phyloP scores from a whole-genome alignment of 1,284 basidiomycete genomes.

The Ceratobasidium sp. region DNA sequence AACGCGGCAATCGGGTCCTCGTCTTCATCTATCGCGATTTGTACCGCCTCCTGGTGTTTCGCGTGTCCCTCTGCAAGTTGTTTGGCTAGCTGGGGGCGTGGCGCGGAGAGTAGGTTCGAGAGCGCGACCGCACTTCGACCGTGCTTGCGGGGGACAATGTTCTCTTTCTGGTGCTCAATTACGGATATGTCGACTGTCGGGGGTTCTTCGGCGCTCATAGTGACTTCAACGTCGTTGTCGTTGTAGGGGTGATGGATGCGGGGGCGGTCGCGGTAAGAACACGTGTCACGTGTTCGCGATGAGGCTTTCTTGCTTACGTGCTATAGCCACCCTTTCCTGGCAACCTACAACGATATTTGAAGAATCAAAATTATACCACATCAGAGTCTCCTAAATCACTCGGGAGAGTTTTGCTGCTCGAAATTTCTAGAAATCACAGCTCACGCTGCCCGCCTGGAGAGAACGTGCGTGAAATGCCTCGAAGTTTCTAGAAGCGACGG shows the following conservation, averaged over 20 bases:
- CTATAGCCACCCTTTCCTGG: neutral
- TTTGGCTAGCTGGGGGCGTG: slow-evolving; percentile 54
- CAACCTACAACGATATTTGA: neutral
- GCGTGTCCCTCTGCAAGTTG: slow-evolving; percentile 57
- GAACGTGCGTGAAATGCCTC: neutral
- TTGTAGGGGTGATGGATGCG: neutral
- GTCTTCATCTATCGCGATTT: slow-evolving; percentile 60
- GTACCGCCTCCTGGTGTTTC: slow-evolving; percentile 55
- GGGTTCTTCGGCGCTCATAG: slow-evolving; percentile 43
- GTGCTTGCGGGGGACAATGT: slow-evolving; percentile 63
- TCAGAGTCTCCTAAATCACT: neutral
- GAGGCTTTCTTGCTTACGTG: slow-evolving; percentile 13
- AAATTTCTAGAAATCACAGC: slow-evolving; percentile 8
- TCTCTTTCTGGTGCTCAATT: slow-evolving; percentile 67
- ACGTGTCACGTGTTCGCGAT: slow-evolving; percentile 17
- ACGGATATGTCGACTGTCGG: slow-evolving; percentile 57
- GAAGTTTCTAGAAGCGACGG: slow-evolving; percentile 42
- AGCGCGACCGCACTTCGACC: slow-evolving; percentile 66
- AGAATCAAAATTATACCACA: neutral
- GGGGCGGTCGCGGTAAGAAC: slow-evolving; percentile 14
- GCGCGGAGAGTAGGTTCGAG: slow-evolving; percentile 57
- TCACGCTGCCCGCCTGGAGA: neutral
- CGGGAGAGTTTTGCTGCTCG: neutral
- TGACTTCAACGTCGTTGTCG: neutral
- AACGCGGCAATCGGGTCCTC: slow-evolving; percentile 76